A percentile compares a stretch with the other conserved stretches of the same genome.
These are phyloP conservation scores for Trichosporon sp. DNA, from an alignment of 1,284 basidiomycete species.

Conservation along the genomic window DNA sequence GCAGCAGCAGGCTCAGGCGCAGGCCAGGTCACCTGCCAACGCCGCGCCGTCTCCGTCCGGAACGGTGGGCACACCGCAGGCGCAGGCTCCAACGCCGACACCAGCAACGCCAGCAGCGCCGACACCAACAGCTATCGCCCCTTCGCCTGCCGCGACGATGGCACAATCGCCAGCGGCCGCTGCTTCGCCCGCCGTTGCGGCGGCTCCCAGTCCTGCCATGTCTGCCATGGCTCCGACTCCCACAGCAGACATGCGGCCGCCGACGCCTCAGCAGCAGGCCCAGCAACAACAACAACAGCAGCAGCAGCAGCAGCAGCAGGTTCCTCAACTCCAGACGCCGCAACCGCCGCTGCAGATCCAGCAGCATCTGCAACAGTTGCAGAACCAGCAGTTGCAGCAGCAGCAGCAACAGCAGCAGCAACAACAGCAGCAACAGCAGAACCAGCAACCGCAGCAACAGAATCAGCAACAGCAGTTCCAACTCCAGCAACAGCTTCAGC, in stretches of 20 bases:
- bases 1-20: constrained; percentile 6
- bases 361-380: neutral
- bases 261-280: neutral
- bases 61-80: neutral
- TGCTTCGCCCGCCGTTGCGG: neutral
- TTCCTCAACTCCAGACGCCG: neutral
- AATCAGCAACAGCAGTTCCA: neutral
- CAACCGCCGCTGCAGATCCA: neutral
- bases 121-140: neutral
- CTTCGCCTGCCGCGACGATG: neutral
- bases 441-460: neutral
- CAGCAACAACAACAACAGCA: neutral
- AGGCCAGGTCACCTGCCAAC: neutral
- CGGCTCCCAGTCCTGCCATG: neutral
- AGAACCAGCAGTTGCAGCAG: neutral
- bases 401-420: constrained; percentile 12
- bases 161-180: neutral
- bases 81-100: neutral
- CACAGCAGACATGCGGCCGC: neutral
- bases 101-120: neutral
- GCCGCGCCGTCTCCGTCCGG: neutral
- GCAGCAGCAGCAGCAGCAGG: constrained; percentile 9
- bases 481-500: neutral
- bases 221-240: neutral
- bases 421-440: constrained; percentile 11